Evolutionary conservation across 768 basidiomycete genomes (phyloP), one percentile per base, ranked within the genome.

Genomic region (Zangia roseola): DNA sequence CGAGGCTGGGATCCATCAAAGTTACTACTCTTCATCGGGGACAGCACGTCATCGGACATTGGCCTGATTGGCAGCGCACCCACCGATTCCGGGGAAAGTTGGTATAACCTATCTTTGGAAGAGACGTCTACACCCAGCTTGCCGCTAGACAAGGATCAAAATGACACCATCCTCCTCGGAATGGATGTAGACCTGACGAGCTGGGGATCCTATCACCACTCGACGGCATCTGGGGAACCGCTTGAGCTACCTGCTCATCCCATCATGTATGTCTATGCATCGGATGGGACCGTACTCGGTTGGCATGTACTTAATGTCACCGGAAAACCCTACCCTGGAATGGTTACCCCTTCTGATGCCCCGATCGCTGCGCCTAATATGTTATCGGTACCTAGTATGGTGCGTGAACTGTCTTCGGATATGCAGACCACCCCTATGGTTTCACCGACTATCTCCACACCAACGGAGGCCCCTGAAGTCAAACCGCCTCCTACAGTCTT

Each of bases 211-310:
- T 74, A 65, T 53, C 63, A 50, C 8, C 67, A 71, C 45, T 69
- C 69, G 10, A 69, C 66, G 10, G 59, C 71, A 14, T 73, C 74
- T 0, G 76, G 76, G 5, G 76, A 77, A 53, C 64, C 62, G 13
- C 58, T 69, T 6, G 71, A 72, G 12, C 52, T 75, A 3, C 76
- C 79, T 10, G 69, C 78, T 10, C 74, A 74, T 12, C 89, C 89
- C 0, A 72, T 89, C 47, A 68, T 90, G 66, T 90, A 82, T 62
- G 83, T 80, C 3, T 91, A 88, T 64, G 75, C 87, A 10, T 88
- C 83, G 45, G 89, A 92, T 59, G 89, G 89, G 17, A 87, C 88
- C 0, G 46, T 92, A 20, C 77, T 82, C 40, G 89, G 74, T 4
- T 92, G 89, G 88, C 73, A 82, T 61, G 60, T 86, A 19, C 78